These are phyloP conservation scores for Prunus fruticosa DNA, from an alignment of 306 rosid genomes.

Conservation along the genomic window DNA sequence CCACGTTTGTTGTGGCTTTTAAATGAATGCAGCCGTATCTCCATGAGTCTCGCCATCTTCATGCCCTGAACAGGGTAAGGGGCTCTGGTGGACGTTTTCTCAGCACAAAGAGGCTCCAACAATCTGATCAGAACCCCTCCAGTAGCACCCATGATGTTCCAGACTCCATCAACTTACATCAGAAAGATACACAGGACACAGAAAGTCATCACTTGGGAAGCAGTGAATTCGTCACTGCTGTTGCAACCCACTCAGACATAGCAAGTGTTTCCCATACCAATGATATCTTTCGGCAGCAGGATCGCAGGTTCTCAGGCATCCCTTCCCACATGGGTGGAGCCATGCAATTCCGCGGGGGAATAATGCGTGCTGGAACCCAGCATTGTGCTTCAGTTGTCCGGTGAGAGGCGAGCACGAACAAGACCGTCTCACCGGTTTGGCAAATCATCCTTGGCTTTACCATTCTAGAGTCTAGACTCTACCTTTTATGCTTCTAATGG, in stretches of 20 bases:
- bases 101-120: conserved; percentile 55
- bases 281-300: conserved; percentile 37
- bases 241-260: conserved; percentile 44
- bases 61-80: conserved; percentile 81
- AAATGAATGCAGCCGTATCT: conserved; percentile 78
- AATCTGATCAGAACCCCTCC: conserved; percentile 14
- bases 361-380: conserved; percentile 42
- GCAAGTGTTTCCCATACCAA: conserved; percentile 38
- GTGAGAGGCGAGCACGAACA: conserved; percentile 32
- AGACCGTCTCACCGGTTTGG: conserved; percentile 44
- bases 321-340: conserved; percentile 35
- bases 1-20: conserved; percentile 6
- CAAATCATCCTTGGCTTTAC: conserved; percentile 97
- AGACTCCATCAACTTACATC: conserved; percentile 15
- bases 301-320: conserved; percentile 42
- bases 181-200: conserved; percentile 28
- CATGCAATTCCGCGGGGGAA: conserved; percentile 54
- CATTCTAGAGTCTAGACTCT: conserved; percentile 13
- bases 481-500: not conserved
- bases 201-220: conserved; percentile 31
- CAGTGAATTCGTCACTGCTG: conserved; percentile 35
- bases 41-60: conserved; percentile 87
- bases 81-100: conserved; percentile 93
- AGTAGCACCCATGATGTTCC: conserved; percentile 17
- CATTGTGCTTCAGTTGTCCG: conserved; percentile 53